A percentile compares a stretch with the other conserved stretches of the same genome.
Evolutionary conservation across 306 rosid species (phyloP).

Genomic region (Fagus sylvatica): DNA sequence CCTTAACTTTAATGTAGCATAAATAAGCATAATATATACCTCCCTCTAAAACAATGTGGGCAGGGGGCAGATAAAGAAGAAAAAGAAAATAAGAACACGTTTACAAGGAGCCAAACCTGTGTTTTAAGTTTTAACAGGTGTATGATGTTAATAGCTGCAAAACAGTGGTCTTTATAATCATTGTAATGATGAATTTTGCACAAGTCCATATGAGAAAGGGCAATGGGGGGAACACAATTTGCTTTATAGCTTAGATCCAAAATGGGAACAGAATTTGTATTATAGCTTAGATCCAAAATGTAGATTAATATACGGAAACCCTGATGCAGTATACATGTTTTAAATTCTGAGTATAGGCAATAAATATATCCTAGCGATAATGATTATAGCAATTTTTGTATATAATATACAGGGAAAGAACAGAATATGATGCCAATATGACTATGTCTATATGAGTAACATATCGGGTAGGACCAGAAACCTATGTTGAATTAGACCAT

Average conservation of each 20-base stretch:
- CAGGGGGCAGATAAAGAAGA: neutral
- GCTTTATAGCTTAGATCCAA: neutral
- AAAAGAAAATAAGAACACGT: neutral
- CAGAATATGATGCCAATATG: neutral
- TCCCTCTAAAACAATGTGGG: neutral
- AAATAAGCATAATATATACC: neutral
- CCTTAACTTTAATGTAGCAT: neutral
- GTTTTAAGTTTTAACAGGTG: neutral
- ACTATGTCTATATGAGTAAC: neutral
- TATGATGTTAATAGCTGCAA: neutral
- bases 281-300: neutral
- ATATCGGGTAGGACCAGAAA: neutral
- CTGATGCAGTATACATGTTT: neutral
- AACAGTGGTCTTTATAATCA: neutral
- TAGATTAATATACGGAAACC: neutral
- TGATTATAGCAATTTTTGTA: neutral
- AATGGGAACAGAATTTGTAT: neutral
- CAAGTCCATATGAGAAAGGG: neutral
- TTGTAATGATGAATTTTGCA: neutral
- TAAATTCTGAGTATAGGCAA: neutral
- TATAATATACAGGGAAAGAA: neutral
- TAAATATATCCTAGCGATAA: neutral
- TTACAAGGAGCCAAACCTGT: neutral
- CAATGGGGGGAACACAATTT: neutral
- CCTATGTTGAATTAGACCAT: neutral